Base-by-base conservation (phyloP, 2,329 filamentous ascomycete species). In the Claviceps humidiphila region DNA sequence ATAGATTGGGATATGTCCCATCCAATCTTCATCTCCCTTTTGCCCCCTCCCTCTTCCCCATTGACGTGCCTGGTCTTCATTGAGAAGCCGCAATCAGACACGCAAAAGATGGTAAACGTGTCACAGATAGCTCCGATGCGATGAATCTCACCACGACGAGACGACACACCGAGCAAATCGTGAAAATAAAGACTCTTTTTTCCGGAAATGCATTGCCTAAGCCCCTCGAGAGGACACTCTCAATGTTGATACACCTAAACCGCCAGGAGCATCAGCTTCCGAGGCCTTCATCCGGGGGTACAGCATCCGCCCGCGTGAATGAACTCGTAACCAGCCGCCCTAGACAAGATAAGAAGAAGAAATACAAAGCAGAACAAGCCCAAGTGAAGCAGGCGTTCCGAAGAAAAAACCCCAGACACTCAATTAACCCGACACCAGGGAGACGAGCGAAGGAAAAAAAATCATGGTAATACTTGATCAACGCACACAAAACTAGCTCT, bases 401-500 rank as follows among this genome's bases (percentile, higher is more conserved):
- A 46, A 46, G 24, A 26, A 43, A 43, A 46, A 40, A 38, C 9
- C 17, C 14, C 24, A 43, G 14, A 38, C 6, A 34, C 9, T 34
- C 9, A 42, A 42, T 47, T 34, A 39, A 47, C 47, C 51, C 51
- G 48, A 50, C 51, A 50, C 38, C 48, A 17, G 8, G 22, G 40
- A 39, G 34, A 47, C 41, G 16, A 16, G 46, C 42, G 30, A 38
- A 51, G 44, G 20, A 49, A 37, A 48, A 42, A 50, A 50, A 40
- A 47, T 47, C 49, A 34, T 34, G 47, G 53, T 41, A 49, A 47
- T 41, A 54, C 47, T 37, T 37, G 8, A 34, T 17, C 39, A 34
- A 45, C 51, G 44, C 51, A 52, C 22, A 45, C 42, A 26, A 44
- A 48, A 37, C 26, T 44, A 47, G 53, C 51, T 52, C 50, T 55